Evolutionary conservation across 2,329 filamentous ascomycete genomes (phyloP).

Genomic region (Aureobasidium lini): DNA sequence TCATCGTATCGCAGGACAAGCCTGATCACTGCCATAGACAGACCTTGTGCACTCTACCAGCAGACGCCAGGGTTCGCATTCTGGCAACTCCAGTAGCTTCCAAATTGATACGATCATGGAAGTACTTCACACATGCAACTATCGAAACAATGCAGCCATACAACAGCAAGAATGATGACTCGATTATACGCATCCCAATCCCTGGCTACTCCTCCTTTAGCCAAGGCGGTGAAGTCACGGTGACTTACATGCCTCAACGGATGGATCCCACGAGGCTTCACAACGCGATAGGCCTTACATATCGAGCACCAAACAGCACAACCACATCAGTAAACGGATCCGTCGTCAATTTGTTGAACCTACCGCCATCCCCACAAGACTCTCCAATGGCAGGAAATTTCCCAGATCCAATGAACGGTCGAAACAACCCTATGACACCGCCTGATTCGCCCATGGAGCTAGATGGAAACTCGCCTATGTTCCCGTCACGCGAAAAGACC

Average conservation of each 20-base stretch:
- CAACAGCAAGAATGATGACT: conserved; percentile 30
- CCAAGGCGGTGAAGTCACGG: conserved; percentile 58
- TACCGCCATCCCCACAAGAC: conserved; percentile 20
- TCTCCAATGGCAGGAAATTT: conserved; percentile 10
- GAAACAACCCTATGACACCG: not conserved
- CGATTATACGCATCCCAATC: conserved; percentile 45
- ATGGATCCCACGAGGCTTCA: conserved; percentile 55
- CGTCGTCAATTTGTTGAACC: conserved; percentile 32
- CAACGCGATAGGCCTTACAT: conserved; percentile 64
- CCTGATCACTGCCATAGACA: conserved; percentile 64
- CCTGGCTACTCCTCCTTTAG: conserved; percentile 47
- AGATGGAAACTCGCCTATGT: conserved; percentile 22
- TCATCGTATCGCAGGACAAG: conserved; percentile 55
- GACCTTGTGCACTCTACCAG: conserved; percentile 57
- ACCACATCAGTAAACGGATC: conserved; percentile 28
- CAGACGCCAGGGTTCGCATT: conserved; percentile 51
- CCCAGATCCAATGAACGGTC: not conserved
- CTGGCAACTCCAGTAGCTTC: conserved; percentile 59
- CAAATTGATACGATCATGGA: conserved; percentile 59
- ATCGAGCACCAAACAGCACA: conserved; percentile 48
- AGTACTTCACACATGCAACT: conserved; percentile 52
- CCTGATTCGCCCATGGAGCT: conserved; percentile 16
- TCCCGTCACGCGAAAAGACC: conserved; percentile 34
- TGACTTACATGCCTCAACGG: conserved; percentile 58
- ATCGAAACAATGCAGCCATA: conserved; percentile 40